Evolutionary conservation across 2,329 filamentous ascomycete species (phyloP).

Genomic region (Paecilomyces dactylethromorphus): DNA sequence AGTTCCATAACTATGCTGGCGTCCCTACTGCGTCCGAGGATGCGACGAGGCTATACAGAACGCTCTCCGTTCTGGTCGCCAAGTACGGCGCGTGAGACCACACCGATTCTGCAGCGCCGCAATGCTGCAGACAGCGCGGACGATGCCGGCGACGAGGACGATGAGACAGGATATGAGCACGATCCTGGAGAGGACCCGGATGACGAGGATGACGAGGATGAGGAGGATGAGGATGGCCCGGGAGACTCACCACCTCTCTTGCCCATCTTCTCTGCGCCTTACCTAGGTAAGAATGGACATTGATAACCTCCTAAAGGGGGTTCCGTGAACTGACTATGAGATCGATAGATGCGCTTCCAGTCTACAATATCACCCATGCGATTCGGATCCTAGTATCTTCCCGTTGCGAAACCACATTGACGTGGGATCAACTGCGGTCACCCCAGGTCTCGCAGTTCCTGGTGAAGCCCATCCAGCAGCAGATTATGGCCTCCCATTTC

Average conservation of each 20-base stretch:
- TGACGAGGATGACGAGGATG: conserved; percentile 26
- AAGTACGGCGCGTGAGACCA: conserved; percentile 15
- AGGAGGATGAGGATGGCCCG: conserved; percentile 38
- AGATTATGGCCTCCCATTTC: conserved; percentile 76
- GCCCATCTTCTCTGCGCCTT: conserved; percentile 72
- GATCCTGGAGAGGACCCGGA: conserved; percentile 23
- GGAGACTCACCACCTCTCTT: conserved; percentile 50
- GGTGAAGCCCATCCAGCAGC: conserved; percentile 88
- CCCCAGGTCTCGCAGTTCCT: conserved; percentile 94
- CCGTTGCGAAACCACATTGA: conserved; percentile 82
- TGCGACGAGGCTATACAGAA: conserved; percentile 16
- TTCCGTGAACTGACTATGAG: neutral
- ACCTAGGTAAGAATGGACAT: conserved; percentile 55
- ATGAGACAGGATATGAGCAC: conserved; percentile 34
- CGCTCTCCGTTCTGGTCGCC: conserved; percentile 23
- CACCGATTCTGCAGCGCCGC: conserved; percentile 10
- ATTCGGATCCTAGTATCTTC: conserved; percentile 78
- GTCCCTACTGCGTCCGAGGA: conserved; percentile 24
- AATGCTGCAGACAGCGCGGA: conserved; percentile 12
- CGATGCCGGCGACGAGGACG: conserved; percentile 25
- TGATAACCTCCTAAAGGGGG: neutral
- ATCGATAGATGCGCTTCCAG: conserved; percentile 66
- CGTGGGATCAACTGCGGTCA: conserved; percentile 93
- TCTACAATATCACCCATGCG: conserved; percentile 85
- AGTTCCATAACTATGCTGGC: conserved; percentile 18